Evolutionary conservation across 1,139 yeast genomes (phyloP), one percentile per base, ranked within the genome.

Genomic region (Hyphopichia wangnamkhiaoensis): DNA sequence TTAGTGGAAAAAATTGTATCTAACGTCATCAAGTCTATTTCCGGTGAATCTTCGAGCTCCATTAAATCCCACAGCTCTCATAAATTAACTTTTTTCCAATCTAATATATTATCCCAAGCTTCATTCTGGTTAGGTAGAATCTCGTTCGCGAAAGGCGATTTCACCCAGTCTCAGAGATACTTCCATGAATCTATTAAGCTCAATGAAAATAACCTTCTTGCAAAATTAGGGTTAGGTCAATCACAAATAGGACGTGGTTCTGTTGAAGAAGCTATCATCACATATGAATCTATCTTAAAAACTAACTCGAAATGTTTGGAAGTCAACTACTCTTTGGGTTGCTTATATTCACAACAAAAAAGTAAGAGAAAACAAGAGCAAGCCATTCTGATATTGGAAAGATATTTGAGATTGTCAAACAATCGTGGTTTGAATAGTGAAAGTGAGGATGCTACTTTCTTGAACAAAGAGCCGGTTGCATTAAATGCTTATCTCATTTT

Each of bases 41-140:
- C 67, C 8, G 35, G 34, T 15, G 35, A 25, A n/a, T 40, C 40
- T 28, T 41, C 49, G 5, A 44, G 41, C 9, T 37, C 49, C 26
- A 43, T 47, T 17, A 59, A 51, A 37, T 46, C 49, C 38, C 47
- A 49, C 16, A 47, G 43, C 20, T 46, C 53, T 29, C 45, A 52
- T 17, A 59, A 56, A 36, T 43, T 61, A 13, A 54, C 72, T 9
- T 52, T 54, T 25, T 68, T 53, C 45, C 62, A 66, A 34, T 48
- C 63, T 3, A 65, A 59, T 32, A 59, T 86, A 2, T 66, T 78
- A 34, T 83, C 95, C n/a, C 95, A 87, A 49, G 85, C 93, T 16
- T 71, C 84, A 23, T 85, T 86, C 48, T 90, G 97, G 96, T 71
- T 83, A 48, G 98, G 89, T 12, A 77, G 97, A 57, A 83, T 87